Evolutionary conservation across 768 basidiomycete species (phyloP).

Genomic region (Podaxis sp.): DNA sequence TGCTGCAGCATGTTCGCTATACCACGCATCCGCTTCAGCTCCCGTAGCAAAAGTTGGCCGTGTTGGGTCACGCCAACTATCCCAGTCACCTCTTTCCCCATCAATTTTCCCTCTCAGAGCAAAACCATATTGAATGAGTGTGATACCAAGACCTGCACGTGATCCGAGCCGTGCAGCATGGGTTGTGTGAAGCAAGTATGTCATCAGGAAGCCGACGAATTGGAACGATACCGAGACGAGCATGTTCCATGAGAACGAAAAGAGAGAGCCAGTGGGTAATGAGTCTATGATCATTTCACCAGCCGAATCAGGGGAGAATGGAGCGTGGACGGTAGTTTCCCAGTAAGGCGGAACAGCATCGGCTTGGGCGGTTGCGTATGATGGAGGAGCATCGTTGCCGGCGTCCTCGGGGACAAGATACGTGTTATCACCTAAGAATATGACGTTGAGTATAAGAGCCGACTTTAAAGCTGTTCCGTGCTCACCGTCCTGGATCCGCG

Average conservation of each 20-base stretch:
- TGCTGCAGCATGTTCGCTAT: conserved; percentile 25
- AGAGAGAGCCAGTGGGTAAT: conserved; percentile 77
- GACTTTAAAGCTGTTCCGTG: conserved; percentile 17
- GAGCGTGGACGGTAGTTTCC: conserved; percentile 96
- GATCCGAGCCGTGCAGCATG: conserved; percentile 93
- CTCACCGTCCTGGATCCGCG: conserved; percentile 60
- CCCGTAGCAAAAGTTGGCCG: conserved; percentile 42
- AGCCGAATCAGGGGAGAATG: conserved; percentile 57
- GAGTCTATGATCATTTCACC: conserved; percentile 91
- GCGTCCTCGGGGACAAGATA: conserved; percentile 80
- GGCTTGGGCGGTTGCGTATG: conserved; percentile 87
- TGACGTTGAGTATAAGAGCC: conserved; percentile 6
- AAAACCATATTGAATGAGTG: conserved; percentile 94
- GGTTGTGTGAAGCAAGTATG: conserved; percentile 90
- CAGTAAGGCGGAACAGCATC: conserved; percentile 98
- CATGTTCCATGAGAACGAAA: conserved; percentile 89
- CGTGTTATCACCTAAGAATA: conserved; percentile 59
- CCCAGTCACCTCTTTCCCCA: conserved; percentile 30
- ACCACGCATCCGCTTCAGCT: conserved; percentile 45
- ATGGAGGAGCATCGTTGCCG: conserved; percentile 83
- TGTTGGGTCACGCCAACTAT: conserved; percentile 22
- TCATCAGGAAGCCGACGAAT: conserved; percentile 90
- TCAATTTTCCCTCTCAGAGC: conserved; percentile 61
- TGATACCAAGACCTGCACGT: conserved; percentile 92
- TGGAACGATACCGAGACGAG: conserved; percentile 97